These are phyloP conservation scores for Candida albicans DNA, from an alignment of 1,139 yeast species.

Conservation along the genomic window DNA sequence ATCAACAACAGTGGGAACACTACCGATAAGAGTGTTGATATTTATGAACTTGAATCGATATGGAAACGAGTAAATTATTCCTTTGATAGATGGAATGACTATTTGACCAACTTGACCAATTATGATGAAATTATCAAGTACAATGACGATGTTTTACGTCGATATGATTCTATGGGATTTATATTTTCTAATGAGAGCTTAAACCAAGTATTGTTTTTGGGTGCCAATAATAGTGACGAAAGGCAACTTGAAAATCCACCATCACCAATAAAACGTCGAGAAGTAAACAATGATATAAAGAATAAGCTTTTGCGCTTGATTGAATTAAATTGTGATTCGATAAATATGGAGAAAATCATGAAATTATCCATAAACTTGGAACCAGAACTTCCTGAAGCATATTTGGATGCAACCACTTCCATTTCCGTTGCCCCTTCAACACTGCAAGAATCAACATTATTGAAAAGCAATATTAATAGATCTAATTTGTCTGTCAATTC, in stretches of 20 bases:
- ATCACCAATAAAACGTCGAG: constrained; percentile 1
- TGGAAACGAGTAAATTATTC: constrained; percentile 72
- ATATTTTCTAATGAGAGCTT: constrained; percentile 48
- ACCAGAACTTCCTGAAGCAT: constrained; percentile 43
- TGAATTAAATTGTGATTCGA: constrained; percentile 42
- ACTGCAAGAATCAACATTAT: constrained; percentile 14
- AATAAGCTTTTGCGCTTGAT: constrained; percentile 29
- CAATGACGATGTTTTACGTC: constrained; percentile 43
- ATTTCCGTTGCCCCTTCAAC: constrained; percentile 10
- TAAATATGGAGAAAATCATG: constrained; percentile 42
- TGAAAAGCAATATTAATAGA: constrained; percentile 7
- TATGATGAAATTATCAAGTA: constrained; percentile 41
- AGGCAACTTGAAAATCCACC: neutral
- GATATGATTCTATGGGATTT: constrained; percentile 48
- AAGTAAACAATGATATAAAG: constrained; percentile 17
- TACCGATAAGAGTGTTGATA: constrained; percentile 27
- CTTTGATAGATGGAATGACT: constrained; percentile 80
- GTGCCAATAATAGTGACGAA: constrained; percentile 34
- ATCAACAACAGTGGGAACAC: constrained; percentile 29
- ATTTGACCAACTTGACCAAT: constrained; percentile 43
- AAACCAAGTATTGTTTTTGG: constrained; percentile 46
- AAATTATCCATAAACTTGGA: constrained; percentile 37
- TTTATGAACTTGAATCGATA: constrained; percentile 62
- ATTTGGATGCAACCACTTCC: constrained; percentile 22
- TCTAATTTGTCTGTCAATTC: constrained; percentile 27